phyloP scores from a whole-genome alignment of 2,329 filamentous ascomycete species.

The Neonectria sp. region DNA sequence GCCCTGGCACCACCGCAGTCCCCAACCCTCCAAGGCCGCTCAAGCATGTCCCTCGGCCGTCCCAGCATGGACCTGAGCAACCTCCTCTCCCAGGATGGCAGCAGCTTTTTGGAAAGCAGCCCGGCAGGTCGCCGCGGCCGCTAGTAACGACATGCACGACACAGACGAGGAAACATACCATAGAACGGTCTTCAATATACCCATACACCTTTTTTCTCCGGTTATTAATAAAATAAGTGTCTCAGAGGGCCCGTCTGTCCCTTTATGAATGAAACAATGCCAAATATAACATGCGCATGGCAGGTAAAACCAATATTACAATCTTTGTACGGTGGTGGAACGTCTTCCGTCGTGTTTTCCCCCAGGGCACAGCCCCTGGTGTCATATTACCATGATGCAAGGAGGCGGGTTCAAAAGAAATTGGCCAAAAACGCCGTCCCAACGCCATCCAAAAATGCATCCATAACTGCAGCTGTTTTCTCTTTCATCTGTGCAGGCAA shows the following conservation, averaged over 20 bases:
- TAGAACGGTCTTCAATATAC: slow-evolving; percentile 42
- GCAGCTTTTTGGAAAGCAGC: slow-evolving; percentile 70
- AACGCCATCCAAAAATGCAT: slow-evolving; percentile 46
- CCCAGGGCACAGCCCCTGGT: slow-evolving; percentile 14
- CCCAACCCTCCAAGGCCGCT: slow-evolving; percentile 54
- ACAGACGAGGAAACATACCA: slow-evolving; percentile 22
- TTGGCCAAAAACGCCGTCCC: slow-evolving; percentile 33
- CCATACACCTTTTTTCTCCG: slow-evolving; percentile 28
- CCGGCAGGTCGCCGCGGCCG: slow-evolving; percentile 61
- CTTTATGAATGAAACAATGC: slow-evolving; percentile 2
- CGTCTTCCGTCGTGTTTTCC: slow-evolving; percentile 9
- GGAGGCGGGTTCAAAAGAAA: slow-evolving; percentile 1
- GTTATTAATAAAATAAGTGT: slow-evolving; percentile 26
- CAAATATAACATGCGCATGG: slow-evolving; percentile 14
- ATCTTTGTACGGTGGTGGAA: slow-evolving; percentile 19
- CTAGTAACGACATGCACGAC: slow-evolving; percentile 37
- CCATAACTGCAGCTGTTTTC: slow-evolving; percentile 25
- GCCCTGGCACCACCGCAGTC: slow-evolving; percentile 54
- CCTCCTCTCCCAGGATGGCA: slow-evolving; percentile 70
- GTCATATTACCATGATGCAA: slow-evolving; percentile 13
- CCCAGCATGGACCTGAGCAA: slow-evolving; percentile 72
- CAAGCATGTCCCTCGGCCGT: slow-evolving; percentile 49
- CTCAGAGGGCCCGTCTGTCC: not conserved
- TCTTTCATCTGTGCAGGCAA: slow-evolving; percentile 11
- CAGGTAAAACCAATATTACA: slow-evolving; percentile 26